Evolutionary conservation across 805 yeast species (phyloP).

Genomic region (Danielia oregonensis): DNA sequence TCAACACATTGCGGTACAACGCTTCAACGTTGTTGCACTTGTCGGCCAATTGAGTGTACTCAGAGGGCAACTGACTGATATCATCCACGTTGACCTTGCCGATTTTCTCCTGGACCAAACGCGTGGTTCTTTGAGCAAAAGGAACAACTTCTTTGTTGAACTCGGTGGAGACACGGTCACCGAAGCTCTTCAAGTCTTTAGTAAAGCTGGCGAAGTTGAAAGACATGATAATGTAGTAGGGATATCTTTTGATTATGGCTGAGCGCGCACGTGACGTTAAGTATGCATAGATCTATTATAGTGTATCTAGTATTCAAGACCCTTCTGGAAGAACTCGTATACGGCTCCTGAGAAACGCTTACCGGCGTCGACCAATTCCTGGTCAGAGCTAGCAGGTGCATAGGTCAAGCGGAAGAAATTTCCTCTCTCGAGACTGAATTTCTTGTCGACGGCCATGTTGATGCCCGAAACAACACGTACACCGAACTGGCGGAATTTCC

Average conservation of each 20-base stretch:
- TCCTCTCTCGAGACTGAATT: slow-evolving; percentile 10
- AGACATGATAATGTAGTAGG: slow-evolving; percentile 25
- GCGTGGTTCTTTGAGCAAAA: slow-evolving; percentile 75
- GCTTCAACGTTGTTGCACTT: slow-evolving; percentile 39
- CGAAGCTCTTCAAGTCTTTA: slow-evolving; percentile 36
- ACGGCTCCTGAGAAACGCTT: slow-evolving; percentile 11
- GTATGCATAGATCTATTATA: background rate
- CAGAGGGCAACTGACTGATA: slow-evolving; percentile 74
- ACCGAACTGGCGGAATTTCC: slow-evolving; percentile 14
- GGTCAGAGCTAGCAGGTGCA: slow-evolving; percentile 26
- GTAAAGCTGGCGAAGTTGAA: slow-evolving; percentile 41
- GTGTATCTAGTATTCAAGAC: slow-evolving; percentile 7
- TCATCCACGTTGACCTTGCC: slow-evolving; percentile 70
- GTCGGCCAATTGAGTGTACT: slow-evolving; percentile 52
- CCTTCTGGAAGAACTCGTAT: slow-evolving; percentile 11
- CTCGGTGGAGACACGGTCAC: slow-evolving; percentile 46
- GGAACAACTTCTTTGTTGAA: slow-evolving; percentile 55
- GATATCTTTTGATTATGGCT: background rate
- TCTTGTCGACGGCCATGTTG: slow-evolving; percentile 18
- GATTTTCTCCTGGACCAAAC: slow-evolving; percentile 72
- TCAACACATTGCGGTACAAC: slow-evolving; percentile 40
- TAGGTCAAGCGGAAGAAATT: slow-evolving; percentile 18
- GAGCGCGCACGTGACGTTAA: background rate
- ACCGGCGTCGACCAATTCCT: slow-evolving; percentile 10
- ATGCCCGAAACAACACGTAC: slow-evolving; percentile 13